Percentiles rank a stretch among this genome's conserved stretches.
phyloP scores from a whole-genome alignment of 345 rosid species.

The Clarkia xantiana region DNA sequence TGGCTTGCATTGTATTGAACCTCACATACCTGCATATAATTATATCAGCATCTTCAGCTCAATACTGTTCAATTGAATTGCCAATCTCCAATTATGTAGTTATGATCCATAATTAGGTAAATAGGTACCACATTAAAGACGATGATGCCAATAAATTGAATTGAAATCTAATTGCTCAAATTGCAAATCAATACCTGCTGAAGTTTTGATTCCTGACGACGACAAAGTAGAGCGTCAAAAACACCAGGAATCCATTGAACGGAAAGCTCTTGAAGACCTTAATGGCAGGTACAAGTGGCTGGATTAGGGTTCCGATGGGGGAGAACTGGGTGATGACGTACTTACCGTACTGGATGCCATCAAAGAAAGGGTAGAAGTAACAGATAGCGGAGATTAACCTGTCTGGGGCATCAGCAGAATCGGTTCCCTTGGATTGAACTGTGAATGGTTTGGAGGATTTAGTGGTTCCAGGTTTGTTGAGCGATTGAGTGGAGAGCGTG shows the following conservation, averaged over 20 bases:
- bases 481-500: no score
- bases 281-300: conserved; percentile 70
- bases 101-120: no score
- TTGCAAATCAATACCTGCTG: conserved; percentile 24
- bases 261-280: conserved; percentile 45
- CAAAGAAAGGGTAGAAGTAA: conserved; percentile 91
- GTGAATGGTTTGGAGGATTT: conserved; percentile 11
- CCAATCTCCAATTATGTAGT: background rate
- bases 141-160: background rate
- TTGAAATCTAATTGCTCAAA: background rate
- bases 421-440: conserved; percentile 34
- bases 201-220: conserved; percentile 75
- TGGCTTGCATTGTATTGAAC: conserved; percentile 96
- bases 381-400: conserved; percentile 75
- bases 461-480: no score
- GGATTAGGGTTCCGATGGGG: conserved; percentile 50
- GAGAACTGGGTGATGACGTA: conserved; percentile 59
- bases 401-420: conserved; percentile 69
- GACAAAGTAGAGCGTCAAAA: conserved; percentile 57
- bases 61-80: background rate
- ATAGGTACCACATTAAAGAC: background rate
- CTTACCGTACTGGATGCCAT: conserved; percentile 82
- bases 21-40: conserved; percentile 40
- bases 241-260: conserved; percentile 53
- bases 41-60: background rate